Evolutionary conservation across 345 rosid species (phyloP).

Genomic region (Carallia pectinifolia): DNA sequence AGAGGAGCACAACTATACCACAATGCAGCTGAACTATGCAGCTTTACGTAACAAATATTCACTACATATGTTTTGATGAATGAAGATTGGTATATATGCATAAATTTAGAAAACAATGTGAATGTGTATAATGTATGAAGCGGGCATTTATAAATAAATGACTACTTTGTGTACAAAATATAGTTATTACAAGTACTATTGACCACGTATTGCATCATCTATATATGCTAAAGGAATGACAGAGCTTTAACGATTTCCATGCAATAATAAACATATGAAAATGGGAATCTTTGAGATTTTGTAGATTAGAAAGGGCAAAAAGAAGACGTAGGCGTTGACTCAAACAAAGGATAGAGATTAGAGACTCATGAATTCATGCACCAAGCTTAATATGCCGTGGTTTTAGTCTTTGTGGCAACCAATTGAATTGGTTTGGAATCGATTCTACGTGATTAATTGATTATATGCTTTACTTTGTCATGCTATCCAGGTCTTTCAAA

Average conservation of each 20-base stretch:
- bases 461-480: not conserved
- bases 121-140: too few relatives aligned
- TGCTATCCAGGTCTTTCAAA: constrained; percentile 5
- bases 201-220: not conserved
- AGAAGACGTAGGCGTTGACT: not conserved
- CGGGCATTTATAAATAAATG: too few relatives aligned
- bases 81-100: too few relatives aligned
- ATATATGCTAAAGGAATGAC: not conserved
- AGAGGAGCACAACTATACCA: too few relatives aligned
- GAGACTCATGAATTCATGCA: constrained; percentile 2
- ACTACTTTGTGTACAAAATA: too few relatives aligned
- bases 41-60: too few relatives aligned
- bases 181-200: too few relatives aligned
- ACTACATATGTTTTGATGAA: too few relatives aligned
- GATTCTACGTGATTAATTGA: constrained; percentile 18
- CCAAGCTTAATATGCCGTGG: not conserved
- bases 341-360: constrained; percentile 1
- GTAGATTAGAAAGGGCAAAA: too few relatives aligned
- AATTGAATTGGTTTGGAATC: constrained; percentile 18
- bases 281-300: constrained; percentile 14
- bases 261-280: not conserved
- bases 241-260: not conserved
- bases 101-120: too few relatives aligned
- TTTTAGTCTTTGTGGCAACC: constrained; percentile 1
- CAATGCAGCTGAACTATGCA: too few relatives aligned